Evolutionary conservation across 2,329 filamentous ascomycete species (phyloP).

Genomic region (Phialophora expanda): DNA sequence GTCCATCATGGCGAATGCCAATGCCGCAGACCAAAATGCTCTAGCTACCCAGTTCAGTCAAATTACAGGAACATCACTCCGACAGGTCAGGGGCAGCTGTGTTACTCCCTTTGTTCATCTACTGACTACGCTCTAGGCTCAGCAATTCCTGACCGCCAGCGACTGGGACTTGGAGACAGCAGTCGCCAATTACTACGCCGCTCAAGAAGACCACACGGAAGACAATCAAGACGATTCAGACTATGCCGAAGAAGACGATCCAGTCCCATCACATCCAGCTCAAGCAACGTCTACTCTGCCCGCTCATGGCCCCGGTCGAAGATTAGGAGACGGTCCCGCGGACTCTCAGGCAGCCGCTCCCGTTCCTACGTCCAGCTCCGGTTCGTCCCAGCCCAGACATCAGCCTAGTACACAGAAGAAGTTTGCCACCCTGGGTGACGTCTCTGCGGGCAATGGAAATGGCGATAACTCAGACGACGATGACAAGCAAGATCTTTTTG

Average conservation of each 20-base stretch:
- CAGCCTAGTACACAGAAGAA: constrained; percentile 49
- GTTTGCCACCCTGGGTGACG: constrained; percentile 56
- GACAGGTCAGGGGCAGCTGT: constrained; percentile 50
- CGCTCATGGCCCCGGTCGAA: constrained; percentile 41
- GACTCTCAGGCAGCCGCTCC: constrained; percentile 39
- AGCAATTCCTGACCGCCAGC: constrained; percentile 67
- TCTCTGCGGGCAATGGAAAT: constrained; percentile 47
- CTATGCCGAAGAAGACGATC: constrained; percentile 41
- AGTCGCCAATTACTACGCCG: constrained; percentile 65
- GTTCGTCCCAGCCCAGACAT: constrained; percentile 42
- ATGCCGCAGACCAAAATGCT: constrained; percentile 46
- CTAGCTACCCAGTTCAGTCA: constrained; percentile 60
- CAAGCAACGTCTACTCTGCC: constrained; percentile 24
- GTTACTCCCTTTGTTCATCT: not conserved
- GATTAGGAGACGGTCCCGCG: constrained; percentile 43
- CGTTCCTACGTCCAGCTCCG: constrained; percentile 41
- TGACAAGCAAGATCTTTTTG: constrained; percentile 63
- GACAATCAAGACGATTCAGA: constrained; percentile 38
- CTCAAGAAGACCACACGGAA: constrained; percentile 47
- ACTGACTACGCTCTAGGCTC: constrained; percentile 58
- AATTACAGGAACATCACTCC: constrained; percentile 59
- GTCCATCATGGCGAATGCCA: constrained; percentile 33
- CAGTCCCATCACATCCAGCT: constrained; percentile 25
- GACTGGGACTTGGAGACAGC: constrained; percentile 71
- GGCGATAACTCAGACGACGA: constrained; percentile 59